These are phyloP conservation scores for Trypanosoma rangeli DNA, from an alignment of 208 protist species.

Conservation along the genomic window DNA sequence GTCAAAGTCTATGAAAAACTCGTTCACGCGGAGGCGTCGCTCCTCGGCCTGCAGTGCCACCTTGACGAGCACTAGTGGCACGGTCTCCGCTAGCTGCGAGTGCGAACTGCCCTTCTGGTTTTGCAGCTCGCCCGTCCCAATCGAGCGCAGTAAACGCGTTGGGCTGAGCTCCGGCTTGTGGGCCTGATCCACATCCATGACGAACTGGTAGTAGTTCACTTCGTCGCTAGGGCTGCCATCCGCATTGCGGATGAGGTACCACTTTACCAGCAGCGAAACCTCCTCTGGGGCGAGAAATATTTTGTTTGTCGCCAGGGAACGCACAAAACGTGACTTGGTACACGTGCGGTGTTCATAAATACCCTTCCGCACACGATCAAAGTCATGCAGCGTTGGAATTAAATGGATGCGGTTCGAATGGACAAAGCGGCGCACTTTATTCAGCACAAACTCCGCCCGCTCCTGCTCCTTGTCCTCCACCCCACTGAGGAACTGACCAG, in stretches of 20 bases:
- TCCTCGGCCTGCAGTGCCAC: slow-evolving; percentile 57
- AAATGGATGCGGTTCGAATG: slow-evolving; percentile 77
- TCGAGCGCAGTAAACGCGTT: slow-evolving; percentile 7
- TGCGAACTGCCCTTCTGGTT: slow-evolving; percentile 18
- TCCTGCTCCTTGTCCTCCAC: slow-evolving; percentile 32
- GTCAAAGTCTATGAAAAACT: slow-evolving; percentile 87
- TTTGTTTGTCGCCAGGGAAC: slow-evolving; percentile 80
- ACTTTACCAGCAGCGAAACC: slow-evolving; percentile 69
- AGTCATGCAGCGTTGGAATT: slow-evolving; percentile 85
- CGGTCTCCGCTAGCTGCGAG: slow-evolving; percentile 23
- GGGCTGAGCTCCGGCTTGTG: slow-evolving; percentile 27
- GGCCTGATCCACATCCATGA: slow-evolving; percentile 76
- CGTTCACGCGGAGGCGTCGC: slow-evolving; percentile 53
- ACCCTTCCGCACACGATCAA: slow-evolving; percentile 79
- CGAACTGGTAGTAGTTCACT: slow-evolving; percentile 90
- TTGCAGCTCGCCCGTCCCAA: slow-evolving; percentile 13
- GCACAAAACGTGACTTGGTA: slow-evolving; percentile 78
- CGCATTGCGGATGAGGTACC: slow-evolving; percentile 69
- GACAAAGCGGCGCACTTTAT: slow-evolving; percentile 55
- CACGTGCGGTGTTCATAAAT: slow-evolving; percentile 88
- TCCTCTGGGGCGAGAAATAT: slow-evolving; percentile 77
- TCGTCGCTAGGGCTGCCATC: slow-evolving; percentile 68
- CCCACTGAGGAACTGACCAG: slow-evolving; percentile 47
- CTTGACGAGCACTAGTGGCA: slow-evolving; percentile 46
- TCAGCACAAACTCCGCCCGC: slow-evolving; percentile 40